Percentiles rank a stretch among this genome's conserved stretches.
Conservation (phyloP, 208 protist genomes). For the Eutreptiella sp. region DNA sequence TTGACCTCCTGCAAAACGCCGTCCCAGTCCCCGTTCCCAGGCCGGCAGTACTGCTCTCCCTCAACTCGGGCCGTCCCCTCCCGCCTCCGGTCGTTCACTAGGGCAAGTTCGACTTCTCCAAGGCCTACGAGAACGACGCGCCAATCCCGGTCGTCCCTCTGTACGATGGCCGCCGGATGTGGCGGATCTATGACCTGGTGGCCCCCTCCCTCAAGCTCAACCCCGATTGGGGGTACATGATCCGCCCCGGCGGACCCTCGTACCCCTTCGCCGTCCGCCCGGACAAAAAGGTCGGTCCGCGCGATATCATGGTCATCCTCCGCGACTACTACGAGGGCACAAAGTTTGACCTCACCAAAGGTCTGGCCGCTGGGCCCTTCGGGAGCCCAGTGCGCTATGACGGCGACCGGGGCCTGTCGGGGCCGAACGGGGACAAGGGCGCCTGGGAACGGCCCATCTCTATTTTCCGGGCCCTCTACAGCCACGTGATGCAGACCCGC, state of each 20-base stretch:
- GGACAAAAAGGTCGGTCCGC: conserved; percentile 22
- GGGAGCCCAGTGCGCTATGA: conserved; percentile 28
- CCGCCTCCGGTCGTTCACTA: too few relatives aligned
- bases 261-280: conserved; percentile 28
- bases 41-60: too few relatives aligned
- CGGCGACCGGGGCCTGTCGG: not conserved
- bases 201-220: conserved; percentile 16
- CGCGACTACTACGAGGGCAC: conserved; percentile 37
- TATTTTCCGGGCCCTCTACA: too few relatives aligned
- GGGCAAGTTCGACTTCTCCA: conserved; percentile 34
- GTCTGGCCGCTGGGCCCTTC: conserved; percentile 33
- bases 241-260: not conserved
- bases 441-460: conserved; percentile 31
- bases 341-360: conserved; percentile 34
- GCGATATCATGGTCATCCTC: conserved; percentile 13
- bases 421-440: too few relatives aligned
- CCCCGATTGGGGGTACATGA: conserved; percentile 16
- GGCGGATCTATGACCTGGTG: conserved; percentile 31
- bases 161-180: conserved; percentile 35
- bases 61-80: too few relatives aligned
- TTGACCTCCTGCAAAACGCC: too few relatives aligned
- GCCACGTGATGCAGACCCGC: too few relatives aligned
- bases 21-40: too few relatives aligned
- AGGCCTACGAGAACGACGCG: conserved; percentile 16
- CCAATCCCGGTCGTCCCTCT: conserved; percentile 32